phyloP scores from a whole-genome alignment of 2,329 filamentous ascomycete species.

The Fusarium musae region DNA sequence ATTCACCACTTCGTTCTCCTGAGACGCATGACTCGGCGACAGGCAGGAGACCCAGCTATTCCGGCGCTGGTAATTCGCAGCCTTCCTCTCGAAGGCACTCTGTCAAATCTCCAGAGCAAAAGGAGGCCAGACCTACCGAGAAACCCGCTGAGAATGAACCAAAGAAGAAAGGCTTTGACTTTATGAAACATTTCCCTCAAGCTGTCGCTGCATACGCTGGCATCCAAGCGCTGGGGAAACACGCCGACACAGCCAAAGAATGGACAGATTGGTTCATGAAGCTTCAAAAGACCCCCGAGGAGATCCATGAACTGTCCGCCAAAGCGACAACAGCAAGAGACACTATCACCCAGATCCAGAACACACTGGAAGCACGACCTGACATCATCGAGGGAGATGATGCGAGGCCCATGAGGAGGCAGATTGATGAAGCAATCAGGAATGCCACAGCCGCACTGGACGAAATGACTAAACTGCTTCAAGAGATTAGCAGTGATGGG shows the following conservation, averaged over 20 bases:
- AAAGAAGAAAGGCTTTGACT: conserved; percentile 9
- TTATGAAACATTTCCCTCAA: conserved; percentile 41
- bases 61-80: background rate
- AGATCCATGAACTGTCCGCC: conserved; percentile 44
- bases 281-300: conserved; percentile 46
- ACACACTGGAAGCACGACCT: conserved; percentile 42
- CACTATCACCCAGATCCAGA: conserved; percentile 48
- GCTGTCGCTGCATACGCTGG: conserved; percentile 44
- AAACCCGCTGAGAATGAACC: background rate
- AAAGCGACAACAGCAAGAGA: conserved; percentile 46
- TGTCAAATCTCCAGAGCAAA: background rate
- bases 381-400: conserved; percentile 48
- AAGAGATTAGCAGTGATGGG: conserved; percentile 43
- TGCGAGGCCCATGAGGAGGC: conserved; percentile 41
- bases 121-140: background rate
- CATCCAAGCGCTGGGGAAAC: conserved; percentile 40
- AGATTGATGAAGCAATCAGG: conserved; percentile 46
- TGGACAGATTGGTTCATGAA: conserved; percentile 50
- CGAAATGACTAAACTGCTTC: conserved; percentile 47
- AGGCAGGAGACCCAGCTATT: background rate
- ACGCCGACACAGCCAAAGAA: conserved; percentile 49
- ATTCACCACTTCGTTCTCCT: background rate
- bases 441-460: conserved; percentile 42
- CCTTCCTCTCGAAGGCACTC: background rate
- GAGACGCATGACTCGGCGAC: background rate